Evolutionary conservation across 2,329 filamentous ascomycete species (phyloP).

Genomic region (Xylaria sp.): DNA sequence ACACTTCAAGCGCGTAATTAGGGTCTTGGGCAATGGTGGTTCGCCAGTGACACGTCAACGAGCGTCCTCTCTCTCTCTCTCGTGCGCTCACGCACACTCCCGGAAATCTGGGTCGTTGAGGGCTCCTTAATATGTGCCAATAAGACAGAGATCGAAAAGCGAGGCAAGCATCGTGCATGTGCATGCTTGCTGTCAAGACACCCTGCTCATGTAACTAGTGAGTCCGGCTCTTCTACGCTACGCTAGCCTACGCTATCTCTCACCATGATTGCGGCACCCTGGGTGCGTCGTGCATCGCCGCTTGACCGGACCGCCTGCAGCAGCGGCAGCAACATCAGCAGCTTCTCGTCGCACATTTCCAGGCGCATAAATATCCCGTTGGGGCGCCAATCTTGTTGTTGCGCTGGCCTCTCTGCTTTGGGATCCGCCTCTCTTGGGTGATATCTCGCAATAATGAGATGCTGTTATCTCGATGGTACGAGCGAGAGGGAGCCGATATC

Average conservation of each 20-base stretch:
- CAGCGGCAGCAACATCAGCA: conserved; percentile 1
- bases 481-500: conserved; percentile 29
- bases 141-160: conserved; percentile 29
- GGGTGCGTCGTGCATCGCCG: conserved; percentile 31
- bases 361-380: conserved; percentile 21
- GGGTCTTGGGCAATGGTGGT: conserved; percentile 31
- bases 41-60: conserved; percentile 47
- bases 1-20: conserved; percentile 32
- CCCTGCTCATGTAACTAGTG: conserved; percentile 11
- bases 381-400: conserved; percentile 13
- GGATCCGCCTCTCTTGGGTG: conserved; percentile 23
- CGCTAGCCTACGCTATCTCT: neutral
- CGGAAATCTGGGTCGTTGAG: conserved; percentile 45
- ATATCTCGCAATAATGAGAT: conserved; percentile 30
- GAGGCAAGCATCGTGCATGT: conserved; percentile 38
- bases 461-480: conserved; percentile 32
- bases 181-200: conserved; percentile 33
- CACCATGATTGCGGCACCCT: conserved; percentile 32
- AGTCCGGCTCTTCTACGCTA: conserved; percentile 15
- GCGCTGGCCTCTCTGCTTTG: conserved; percentile 16
- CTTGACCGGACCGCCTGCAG: conserved; percentile 30
- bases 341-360: conserved; percentile 22
- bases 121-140: conserved; percentile 35
- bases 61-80: conserved; percentile 5
- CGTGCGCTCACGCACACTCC: conserved; percentile 29